Evolutionary conservation across 257 asterid species (phyloP).

Genomic region (Solanum lycopersicoides): DNA sequence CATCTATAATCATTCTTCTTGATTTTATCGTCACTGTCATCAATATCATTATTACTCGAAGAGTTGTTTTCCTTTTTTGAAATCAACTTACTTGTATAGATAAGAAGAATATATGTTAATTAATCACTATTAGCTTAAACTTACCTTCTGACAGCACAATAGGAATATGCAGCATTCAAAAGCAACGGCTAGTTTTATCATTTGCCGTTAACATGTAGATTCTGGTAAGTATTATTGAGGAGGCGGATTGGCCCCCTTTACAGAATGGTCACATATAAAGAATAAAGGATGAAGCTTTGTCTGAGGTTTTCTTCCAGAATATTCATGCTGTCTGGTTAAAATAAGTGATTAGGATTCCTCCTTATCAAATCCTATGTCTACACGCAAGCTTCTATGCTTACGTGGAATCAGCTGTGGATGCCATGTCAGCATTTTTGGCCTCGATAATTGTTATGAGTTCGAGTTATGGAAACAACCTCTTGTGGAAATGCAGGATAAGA

Average conservation of each 20-base stretch:
- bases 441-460: background rate
- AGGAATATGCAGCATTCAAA: slow-evolving; percentile 32
- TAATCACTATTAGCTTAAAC: background rate
- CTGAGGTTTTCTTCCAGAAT: slow-evolving; percentile 24
- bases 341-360: slow-evolving; percentile 14
- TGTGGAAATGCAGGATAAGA: background rate
- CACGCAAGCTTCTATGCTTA: slow-evolving; percentile 6
- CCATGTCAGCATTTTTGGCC: background rate
- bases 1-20: background rate
- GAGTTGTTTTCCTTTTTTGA: background rate
- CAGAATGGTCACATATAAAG: slow-evolving; percentile 31
- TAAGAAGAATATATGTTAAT: background rate
- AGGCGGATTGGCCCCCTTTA: slow-evolving; percentile 15
- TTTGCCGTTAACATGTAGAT: slow-evolving; percentile 24
- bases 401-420: background rate
- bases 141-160: background rate
- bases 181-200: slow-evolving; percentile 35
- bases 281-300: slow-evolving; percentile 25
- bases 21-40: background rate
- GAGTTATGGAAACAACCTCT: background rate
- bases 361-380: slow-evolving; percentile 30
- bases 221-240: slow-evolving; percentile 42
- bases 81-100: background rate
- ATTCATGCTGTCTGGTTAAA: slow-evolving; percentile 28
- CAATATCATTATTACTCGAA: background rate